Evolutionary conservation across 1,284 basidiomycete species (phyloP), one percentile per base, ranked within the genome.

Genomic region (Cystobasidium sp.): DNA sequence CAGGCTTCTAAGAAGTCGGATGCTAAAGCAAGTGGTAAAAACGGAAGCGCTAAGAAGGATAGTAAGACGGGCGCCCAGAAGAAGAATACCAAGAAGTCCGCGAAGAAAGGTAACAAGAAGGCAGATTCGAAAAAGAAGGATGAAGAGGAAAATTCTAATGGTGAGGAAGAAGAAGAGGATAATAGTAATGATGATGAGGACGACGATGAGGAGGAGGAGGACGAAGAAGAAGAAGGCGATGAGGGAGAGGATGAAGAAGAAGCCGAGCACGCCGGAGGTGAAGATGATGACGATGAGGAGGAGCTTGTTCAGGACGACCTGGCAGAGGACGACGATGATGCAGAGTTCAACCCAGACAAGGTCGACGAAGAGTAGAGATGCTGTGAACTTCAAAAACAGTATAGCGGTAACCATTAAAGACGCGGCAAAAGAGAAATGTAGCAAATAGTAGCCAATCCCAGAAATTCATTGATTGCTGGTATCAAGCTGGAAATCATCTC

Each of bases 241-340:
- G 47, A 56, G 12, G 51, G 55, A 37, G 49, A 49, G 9, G 56
- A 68, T 39, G 62, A 61, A n/a, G 77, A 76, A 52, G 67, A 79
- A 37, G 66, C 77, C 12, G 72, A 20, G 12, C 37, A 1, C 31
- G 51, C 37, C n/a, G 65, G 41, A 9, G 39, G 37, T 24, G 20
- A 18, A 7, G 70, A 72, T 20, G 78, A 76, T 56, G 64, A 71
- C 53, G 77, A 55, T 1, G 61, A 72, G 3, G 61, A 43, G 0
- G 69, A 64, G 10, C 79, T 41, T 56, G 72, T 76, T 1, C 77
- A 81, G 16, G 78, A 83, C 7, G 82, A 81, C 80, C 78, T 81
- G 74, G 61, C 81, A 37, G 82, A 81, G 18, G 68, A 67, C 44
- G 78, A 80, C 39, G 78, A 78, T 0, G 76, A 78, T 55, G 68